Evolutionary conservation across 2,329 filamentous ascomycete genomes (phyloP).

Genomic region (Venturia carpophila): DNA sequence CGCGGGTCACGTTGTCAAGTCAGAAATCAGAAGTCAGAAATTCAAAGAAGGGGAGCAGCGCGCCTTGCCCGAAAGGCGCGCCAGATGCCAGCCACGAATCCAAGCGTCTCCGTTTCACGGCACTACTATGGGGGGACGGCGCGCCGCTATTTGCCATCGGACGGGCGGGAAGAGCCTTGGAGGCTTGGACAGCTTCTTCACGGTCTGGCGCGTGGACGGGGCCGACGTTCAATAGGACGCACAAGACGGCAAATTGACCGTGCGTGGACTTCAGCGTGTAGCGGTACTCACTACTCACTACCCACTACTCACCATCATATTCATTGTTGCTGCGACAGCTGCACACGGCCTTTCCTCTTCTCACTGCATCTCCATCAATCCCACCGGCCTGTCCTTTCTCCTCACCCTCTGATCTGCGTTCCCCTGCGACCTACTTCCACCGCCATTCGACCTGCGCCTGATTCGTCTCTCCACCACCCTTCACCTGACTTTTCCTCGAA

Average conservation of each 20-base stretch:
- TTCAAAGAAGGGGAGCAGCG: not conserved
- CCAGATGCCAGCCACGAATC: not conserved
- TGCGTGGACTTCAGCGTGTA: not conserved
- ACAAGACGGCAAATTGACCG: not conserved
- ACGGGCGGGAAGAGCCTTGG: conserved; percentile 8
- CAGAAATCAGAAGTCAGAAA: not conserved
- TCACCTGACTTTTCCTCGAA: not conserved
- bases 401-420: not conserved
- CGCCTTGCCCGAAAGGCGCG: not conserved
- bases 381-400: not conserved
- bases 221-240: not conserved
- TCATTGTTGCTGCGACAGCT: not conserved
- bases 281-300: no score
- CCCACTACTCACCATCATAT: not conserved
- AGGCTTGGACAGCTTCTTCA: not conserved
- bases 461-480: not conserved
- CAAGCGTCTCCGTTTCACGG: not conserved
- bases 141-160: not conserved
- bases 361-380: not conserved
- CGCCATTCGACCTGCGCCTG: not conserved
- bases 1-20: not conserved
- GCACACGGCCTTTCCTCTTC: not conserved
- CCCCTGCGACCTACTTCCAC: not conserved
- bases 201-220: not conserved
- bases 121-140: not conserved